These are phyloP conservation scores for Tylopilus sp. DNA, from an alignment of 1,284 basidiomycete genomes.

Conservation along the genomic window DNA sequence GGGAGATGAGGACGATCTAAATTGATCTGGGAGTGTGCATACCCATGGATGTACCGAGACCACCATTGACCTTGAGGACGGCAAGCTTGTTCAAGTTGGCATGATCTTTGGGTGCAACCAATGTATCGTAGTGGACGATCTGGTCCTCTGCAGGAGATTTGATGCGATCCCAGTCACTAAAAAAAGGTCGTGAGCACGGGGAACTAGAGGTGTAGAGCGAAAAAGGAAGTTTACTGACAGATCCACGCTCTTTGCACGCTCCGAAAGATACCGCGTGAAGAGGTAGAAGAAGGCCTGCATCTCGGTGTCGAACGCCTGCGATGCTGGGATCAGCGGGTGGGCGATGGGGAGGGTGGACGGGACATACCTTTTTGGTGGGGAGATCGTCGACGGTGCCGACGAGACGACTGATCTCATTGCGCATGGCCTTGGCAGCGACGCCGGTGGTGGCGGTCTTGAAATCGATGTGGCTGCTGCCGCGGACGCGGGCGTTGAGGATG, in stretches of 20 bases:
- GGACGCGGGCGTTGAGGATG: conserved; percentile 60
- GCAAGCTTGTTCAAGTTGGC: conserved; percentile 90
- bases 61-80: conserved; percentile 99
- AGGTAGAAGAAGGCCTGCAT: conserved; percentile 99
- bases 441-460: conserved; percentile 99
- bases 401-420: conserved; percentile 95
- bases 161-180: conserved; percentile 96
- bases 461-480: conserved; percentile 73
- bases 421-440: conserved; percentile 96
- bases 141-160: conserved; percentile 92
- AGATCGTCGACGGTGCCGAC: conserved; percentile 81
- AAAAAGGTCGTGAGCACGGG: conserved; percentile 16
- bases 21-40: conserved; percentile 21
- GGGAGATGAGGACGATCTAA: conserved; percentile 10
- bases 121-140: conserved; percentile 84
- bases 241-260: conserved; percentile 92
- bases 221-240: conserved; percentile 63
- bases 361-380: conserved; percentile 74
- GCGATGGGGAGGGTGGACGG: background rate
- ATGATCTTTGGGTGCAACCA: conserved; percentile 60
- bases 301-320: conserved; percentile 91
- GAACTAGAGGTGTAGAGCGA: conserved; percentile 5
- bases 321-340: conserved; percentile 11
- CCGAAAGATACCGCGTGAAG: conserved; percentile 96
- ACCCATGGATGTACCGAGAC: conserved; percentile 98